These are phyloP conservation scores for Exophiala alcalophila DNA, from an alignment of 2,329 filamentous ascomycete species.

Conservation along the genomic window DNA sequence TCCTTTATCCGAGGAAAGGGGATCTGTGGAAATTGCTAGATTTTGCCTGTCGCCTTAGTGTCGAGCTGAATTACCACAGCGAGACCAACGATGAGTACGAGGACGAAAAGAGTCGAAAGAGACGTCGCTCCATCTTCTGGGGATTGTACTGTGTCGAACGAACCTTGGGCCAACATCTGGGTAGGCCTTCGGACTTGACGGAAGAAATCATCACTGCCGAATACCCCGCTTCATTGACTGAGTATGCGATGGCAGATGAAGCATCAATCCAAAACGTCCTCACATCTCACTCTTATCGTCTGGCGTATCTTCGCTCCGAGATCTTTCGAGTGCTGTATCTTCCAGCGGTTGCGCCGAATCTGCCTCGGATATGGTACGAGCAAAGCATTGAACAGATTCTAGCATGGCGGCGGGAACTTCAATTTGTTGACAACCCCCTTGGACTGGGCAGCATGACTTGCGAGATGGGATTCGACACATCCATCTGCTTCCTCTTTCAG, in stretches of 20 bases:
- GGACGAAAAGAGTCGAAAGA: constrained; percentile 27
- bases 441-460: constrained; percentile 35
- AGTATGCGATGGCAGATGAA: constrained; percentile 19
- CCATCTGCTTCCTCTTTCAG: constrained; percentile 37
- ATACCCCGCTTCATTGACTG: constrained; percentile 33
- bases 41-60: constrained; percentile 33
- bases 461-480: constrained; percentile 35
- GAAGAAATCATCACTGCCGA: constrained; percentile 39
- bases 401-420: constrained; percentile 29
- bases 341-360: constrained; percentile 30
- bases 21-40: constrained; percentile 34
- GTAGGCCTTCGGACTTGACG: constrained; percentile 38
- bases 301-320: constrained; percentile 38
- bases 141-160: constrained; percentile 39
- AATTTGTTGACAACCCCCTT: constrained; percentile 21
- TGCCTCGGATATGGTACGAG: constrained; percentile 32
- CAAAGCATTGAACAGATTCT: constrained; percentile 30
- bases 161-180: constrained; percentile 39
- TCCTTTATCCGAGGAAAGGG: constrained; percentile 32
- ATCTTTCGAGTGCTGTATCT: constrained; percentile 36
- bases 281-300: constrained; percentile 37
- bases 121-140: constrained; percentile 36
- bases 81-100: constrained; percentile 33
- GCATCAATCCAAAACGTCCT: constrained; percentile 31
- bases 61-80: constrained; percentile 37